Percentiles rank a stretch among this genome's conserved stretches.
These are phyloP conservation scores for Collybiopsis confluens DNA, from an alignment of 768 basidiomycete genomes.

Conservation along the genomic window DNA sequence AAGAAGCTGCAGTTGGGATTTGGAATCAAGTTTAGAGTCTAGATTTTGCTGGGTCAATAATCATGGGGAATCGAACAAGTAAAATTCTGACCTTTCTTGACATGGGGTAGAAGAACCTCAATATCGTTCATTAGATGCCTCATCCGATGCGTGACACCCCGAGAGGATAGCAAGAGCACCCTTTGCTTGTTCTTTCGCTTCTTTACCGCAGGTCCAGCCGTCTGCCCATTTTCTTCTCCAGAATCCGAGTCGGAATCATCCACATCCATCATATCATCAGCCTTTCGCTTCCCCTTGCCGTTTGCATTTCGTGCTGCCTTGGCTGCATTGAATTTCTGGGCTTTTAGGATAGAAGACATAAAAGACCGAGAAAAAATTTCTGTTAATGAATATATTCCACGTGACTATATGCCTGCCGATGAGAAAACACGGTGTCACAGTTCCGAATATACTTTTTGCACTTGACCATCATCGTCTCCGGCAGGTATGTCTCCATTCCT, in stretches of 20 bases:
- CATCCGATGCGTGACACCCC: constrained; percentile 95
- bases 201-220: constrained; percentile 34
- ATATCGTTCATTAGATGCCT: constrained; percentile 95
- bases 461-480: not conserved
- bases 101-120: constrained; percentile 84
- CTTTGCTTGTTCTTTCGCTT: constrained; percentile 90
- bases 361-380: not conserved
- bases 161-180: constrained; percentile 86
- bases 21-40: constrained; percentile 98
- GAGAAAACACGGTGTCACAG: not conserved
- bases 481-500: constrained; percentile 3
- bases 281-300: constrained; percentile 62
- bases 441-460: not conserved
- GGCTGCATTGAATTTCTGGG: constrained; percentile 52
- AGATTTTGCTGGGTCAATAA: constrained; percentile 6
- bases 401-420: too few species aligned
- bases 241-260: not conserved
- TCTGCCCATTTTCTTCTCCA: constrained; percentile 26
- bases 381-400: not conserved
- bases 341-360: constrained; percentile 67
- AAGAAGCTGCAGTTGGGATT: constrained; percentile 86
- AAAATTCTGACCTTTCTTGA: constrained; percentile 80
- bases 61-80: not conserved
- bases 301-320: constrained; percentile 30
- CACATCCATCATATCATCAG: constrained; percentile 38